Percentiles rank a stretch among this genome's conserved stretches.
phyloP scores from a whole-genome alignment of 2,329 filamentous ascomycete species.

The Teratosphaeria gauchensis region DNA sequence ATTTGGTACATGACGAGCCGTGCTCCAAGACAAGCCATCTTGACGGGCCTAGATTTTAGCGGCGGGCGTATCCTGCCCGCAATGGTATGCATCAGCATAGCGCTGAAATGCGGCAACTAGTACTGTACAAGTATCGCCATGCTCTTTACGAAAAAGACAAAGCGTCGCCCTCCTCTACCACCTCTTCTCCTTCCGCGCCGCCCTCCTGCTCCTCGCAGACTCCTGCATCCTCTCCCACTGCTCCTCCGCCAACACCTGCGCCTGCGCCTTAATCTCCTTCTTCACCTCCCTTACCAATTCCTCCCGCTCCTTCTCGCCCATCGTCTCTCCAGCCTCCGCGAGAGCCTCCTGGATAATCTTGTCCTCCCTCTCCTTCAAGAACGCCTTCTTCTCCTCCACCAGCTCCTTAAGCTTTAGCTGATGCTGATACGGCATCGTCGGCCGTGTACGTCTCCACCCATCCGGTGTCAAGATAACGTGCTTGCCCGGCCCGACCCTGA shows the following conservation, averaged over 20 bases:
- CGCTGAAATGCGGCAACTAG: too few relatives aligned
- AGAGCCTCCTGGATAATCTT: background rate
- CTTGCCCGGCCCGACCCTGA: conserved; percentile 20
- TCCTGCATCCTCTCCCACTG: background rate
- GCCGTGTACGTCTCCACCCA: conserved; percentile 22
- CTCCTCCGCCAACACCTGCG: background rate
- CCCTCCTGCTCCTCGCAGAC: background rate
- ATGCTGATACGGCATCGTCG: conserved; percentile 1
- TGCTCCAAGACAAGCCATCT: too few relatives aligned
- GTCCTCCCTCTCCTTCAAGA: background rate
- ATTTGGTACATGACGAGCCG: too few relatives aligned
- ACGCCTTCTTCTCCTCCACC: background rate
- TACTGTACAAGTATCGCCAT: too few relatives aligned
- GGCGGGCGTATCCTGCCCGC: too few relatives aligned
- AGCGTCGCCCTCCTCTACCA: background rate
- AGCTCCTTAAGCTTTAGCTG: background rate
- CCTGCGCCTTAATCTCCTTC: background rate
- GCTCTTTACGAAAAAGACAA: too few relatives aligned
- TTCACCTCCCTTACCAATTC: background rate
- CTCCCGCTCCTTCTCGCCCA: background rate
- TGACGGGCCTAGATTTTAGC: too few relatives aligned
- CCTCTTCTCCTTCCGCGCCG: background rate
- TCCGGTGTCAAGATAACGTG: conserved; percentile 21
- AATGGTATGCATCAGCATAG: too few relatives aligned
- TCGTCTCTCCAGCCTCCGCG: background rate